Evolutionary conservation across 2,329 filamentous ascomycete genomes (phyloP), one percentile per base, ranked within the genome.

Genomic region (Sporothrix humicola): DNA sequence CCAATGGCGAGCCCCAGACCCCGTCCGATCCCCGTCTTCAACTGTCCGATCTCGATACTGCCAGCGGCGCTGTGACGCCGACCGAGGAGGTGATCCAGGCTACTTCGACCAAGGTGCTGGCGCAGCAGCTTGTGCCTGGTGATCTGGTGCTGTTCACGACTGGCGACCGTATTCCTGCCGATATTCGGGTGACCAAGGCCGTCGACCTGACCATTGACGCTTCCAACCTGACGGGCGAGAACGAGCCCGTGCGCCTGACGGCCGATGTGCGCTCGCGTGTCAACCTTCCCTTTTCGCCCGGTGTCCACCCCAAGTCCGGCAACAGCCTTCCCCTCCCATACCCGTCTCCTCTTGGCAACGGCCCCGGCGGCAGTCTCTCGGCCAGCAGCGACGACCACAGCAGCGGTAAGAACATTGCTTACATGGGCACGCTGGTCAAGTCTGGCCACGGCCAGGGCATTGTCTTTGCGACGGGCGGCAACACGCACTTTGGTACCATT

Each of bases 391-490:
- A 90, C 89, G 77, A 86, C 85, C 75, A 92, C 69, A 93, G 92
- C 75, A 91, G 92, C 72, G 89, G 91, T 78, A 93, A 92, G 78
- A 98, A 99, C 79, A 95, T 99, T 80, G 96, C 95, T 1, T 98
- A 98, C 81, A 98, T 99, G 95, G 96, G 96, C 42, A 99, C 96
- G 2, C 83, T 99, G 76, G 94, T 99, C 48, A 93, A 95, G 77
- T 98, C 95, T 50, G 96, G 96, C 12, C 92, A 99, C 79, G 96
- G 96, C 0, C 95, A 97, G 81, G 96, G 96, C 59, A 91, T 99
- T 77, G 96, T 99, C n/a, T 97, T 98, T 81, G 94, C 95, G 9
- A 99, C 96, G 7, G 97, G 97, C 72, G 92, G 93, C 46, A 90
- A 93, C 74, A 99, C 97, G 0, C 94, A 98, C 79, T 98, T 99